Evolutionary conservation across 1,284 basidiomycete genomes (phyloP).

Genomic region (Boletus austroedulis): DNA sequence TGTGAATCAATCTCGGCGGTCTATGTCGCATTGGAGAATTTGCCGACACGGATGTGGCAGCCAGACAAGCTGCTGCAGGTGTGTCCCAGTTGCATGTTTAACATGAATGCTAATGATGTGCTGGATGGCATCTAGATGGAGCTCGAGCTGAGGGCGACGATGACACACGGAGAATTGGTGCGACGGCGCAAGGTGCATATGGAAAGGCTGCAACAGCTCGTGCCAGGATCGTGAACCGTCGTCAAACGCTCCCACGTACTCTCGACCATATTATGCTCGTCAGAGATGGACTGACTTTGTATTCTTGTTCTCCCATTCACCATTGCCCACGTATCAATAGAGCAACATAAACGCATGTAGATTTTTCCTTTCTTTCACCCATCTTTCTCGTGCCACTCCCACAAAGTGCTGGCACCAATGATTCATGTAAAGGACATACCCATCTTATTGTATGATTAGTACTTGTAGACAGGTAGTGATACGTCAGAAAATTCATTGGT

Average conservation of each 20-base stretch:
- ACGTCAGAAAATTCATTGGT: too few species aligned
- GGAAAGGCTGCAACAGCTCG: conserved; percentile 44
- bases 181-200: conserved; percentile 63
- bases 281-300: background rate
- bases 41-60: conserved; percentile 90
- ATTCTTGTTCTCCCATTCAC: background rate
- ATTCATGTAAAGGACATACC: conserved; percentile 1
- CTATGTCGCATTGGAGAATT: conserved; percentile 80
- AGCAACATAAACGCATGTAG: conserved; percentile 10
- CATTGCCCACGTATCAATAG: conserved; percentile 4
- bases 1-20: conserved; percentile 84
- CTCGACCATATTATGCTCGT: too few species aligned
- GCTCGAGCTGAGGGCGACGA: conserved; percentile 61
- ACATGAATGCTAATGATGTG: background rate
- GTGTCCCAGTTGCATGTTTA: background rate
- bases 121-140: conserved; percentile 48
- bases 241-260: too few species aligned
- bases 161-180: conserved; percentile 69
- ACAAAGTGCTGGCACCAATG: background rate
- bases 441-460: background rate
- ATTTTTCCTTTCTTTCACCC: background rate
- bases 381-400: background rate
- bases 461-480: background rate
- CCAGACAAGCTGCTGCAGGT: conserved; percentile 85
- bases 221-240: conserved; percentile 23